Evolutionary conservation across 2,329 filamentous ascomycete species (phyloP), one percentile per base, ranked within the genome.

Genomic region (Pseudocercospora fuligena): DNA sequence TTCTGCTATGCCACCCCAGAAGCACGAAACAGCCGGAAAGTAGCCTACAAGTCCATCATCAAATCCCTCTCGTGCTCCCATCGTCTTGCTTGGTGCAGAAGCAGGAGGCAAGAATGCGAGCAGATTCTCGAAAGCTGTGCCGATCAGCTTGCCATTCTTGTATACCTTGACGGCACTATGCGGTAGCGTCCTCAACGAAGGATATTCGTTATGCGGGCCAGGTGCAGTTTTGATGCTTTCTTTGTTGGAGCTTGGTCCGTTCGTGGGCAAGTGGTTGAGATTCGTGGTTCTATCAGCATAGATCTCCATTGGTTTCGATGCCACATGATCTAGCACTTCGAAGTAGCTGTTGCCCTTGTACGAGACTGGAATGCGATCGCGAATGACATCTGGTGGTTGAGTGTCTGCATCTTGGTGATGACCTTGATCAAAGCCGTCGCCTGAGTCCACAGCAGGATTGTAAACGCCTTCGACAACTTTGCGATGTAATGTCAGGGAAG

Each of bases 31-130:
- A 23, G 94, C 92, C 1, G 95, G 95, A 76, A 97, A 97, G 81
- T 99, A 99, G 11, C 95, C 96, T 1, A 97, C 87, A 85, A 95
- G 92, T 40, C 94, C 95, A 75, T 99, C 95, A 76, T 99, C 95
- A 68, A 97, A 88, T 29, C 93, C 93, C 68, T 95, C 91, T 59
- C 95, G 85, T 19, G 92, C 93, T 12, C 92, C 72, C 49, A 90
- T 86, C 70, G 91, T 89, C 5, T 86, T 82, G 66, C 89, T 87
- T 4, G 91, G 90, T 67, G 88, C 89, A 5, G 92, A 57, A 0
- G 95, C 94, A 0, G 94, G 94, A 0, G 95, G 95, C 0, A 99
- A 83, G 80, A 99, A 99, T 2, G 93, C 90, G 27, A 97, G 87
- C 0, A 99, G 87, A 71, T 96, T 89, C 64, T 91, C 91, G 77